Percentiles rank a stretch among this genome's conserved stretches.
phyloP scores from a whole-genome alignment of 306 rosid genomes.

The Benincasa hispida region DNA sequence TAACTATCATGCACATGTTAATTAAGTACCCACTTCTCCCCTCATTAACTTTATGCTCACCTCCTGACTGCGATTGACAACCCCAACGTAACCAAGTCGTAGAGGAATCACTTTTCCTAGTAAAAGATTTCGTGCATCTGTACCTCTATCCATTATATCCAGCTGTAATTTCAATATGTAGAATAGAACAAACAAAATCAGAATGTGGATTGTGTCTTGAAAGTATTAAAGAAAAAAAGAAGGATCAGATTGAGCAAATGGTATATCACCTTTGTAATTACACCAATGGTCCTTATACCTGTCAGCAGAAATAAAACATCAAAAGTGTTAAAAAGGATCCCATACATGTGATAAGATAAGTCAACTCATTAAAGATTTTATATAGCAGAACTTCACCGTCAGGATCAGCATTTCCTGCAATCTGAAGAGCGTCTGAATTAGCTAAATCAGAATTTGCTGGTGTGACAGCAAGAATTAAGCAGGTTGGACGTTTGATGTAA shows the following conservation, averaged over 20 bases:
- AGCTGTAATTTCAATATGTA: constrained; percentile 23
- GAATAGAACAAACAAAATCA: constrained; percentile 17
- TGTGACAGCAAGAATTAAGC: constrained; percentile 92
- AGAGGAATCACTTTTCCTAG: constrained; percentile 92
- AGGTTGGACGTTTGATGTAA: constrained; percentile 71
- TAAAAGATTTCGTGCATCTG: constrained; percentile 92
- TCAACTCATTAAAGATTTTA: not conserved
- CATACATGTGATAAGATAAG: constrained; percentile 3
- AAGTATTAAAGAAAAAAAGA: not conserved
- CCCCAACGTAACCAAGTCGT: constrained; percentile 92
- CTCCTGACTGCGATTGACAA: constrained; percentile 99
- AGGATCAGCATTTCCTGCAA: constrained; percentile 98
- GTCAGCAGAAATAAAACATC: constrained; percentile 3
- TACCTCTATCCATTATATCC: constrained; percentile 99
- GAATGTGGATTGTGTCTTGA: not conserved
- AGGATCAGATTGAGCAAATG: not conserved
- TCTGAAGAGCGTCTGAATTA: constrained; percentile 96
- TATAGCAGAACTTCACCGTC: constrained; percentile 43
- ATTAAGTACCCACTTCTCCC: not conserved
- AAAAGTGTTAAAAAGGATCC: too few species aligned
- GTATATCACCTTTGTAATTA: constrained; percentile 71
- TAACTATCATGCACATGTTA: not conserved
- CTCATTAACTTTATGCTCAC: constrained; percentile 27
- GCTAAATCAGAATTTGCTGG: constrained; percentile 98
- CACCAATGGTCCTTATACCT: constrained; percentile 95